Percentiles rank a stretch among this genome's conserved stretches.
Evolutionary conservation across 78 protist genomes (phyloP).

Genomic region (Mantamonas sphyraenae): DNA sequence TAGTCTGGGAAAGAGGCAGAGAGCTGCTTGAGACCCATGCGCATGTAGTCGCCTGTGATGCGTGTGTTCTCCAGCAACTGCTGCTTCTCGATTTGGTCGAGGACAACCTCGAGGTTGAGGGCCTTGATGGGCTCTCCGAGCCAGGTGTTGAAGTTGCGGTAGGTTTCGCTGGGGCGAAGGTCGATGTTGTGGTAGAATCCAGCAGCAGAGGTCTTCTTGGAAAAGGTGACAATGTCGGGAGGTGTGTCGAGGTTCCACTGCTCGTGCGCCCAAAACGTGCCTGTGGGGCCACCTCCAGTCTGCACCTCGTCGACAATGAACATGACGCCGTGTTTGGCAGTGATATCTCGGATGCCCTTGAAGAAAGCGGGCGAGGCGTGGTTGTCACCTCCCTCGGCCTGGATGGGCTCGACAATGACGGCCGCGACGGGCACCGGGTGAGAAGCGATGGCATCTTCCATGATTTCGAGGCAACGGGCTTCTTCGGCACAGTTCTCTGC

Average conservation of each 20-base stretch:
- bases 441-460: slow-evolving; percentile 43
- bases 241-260: slow-evolving; percentile 57
- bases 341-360: slow-evolving; percentile 39
- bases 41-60: slow-evolving; percentile 58
- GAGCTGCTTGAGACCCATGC: slow-evolving; percentile 27
- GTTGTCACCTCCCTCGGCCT: slow-evolving; percentile 63
- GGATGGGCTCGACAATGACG: slow-evolving; percentile 66
- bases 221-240: slow-evolving; percentile 79
- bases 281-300: slow-evolving; percentile 71
- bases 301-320: slow-evolving; percentile 75
- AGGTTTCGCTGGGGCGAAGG: slow-evolving; percentile 34
- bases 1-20: slow-evolving; percentile 5
- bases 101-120: slow-evolving; percentile 5
- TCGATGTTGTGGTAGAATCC: slow-evolving; percentile 49
- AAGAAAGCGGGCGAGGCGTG: slow-evolving; percentile 60
- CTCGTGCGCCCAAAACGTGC: slow-evolving; percentile 70
- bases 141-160: slow-evolving; percentile 71
- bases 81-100: slow-evolving; percentile 24
- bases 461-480: slow-evolving; percentile 47
- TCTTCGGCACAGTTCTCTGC: slow-evolving; percentile 52
- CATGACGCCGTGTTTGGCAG: slow-evolving; percentile 34
- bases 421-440: slow-evolving; percentile 53
- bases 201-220: slow-evolving; percentile 59
- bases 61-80: slow-evolving; percentile 41
- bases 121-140: slow-evolving; percentile 70